Evolutionary conservation across 495 filamentous ascomycete species (phyloP).

Genomic region (Neurospora tetraspora): DNA sequence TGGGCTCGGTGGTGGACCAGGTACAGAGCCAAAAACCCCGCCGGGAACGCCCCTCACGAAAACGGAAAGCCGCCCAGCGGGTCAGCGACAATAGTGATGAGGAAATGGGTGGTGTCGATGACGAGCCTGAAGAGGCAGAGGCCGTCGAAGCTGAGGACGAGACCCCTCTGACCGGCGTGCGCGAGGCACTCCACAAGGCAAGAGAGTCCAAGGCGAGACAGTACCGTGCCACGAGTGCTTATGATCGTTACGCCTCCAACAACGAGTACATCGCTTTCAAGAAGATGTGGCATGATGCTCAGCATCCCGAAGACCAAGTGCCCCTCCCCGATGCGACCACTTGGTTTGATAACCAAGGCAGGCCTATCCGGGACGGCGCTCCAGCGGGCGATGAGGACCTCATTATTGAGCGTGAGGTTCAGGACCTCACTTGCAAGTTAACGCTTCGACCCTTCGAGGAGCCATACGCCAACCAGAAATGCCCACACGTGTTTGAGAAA

Average conservation of each 20-base stretch:
- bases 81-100: conserved; percentile 12
- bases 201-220: conserved; percentile 24
- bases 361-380: conserved; percentile 21
- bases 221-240: conserved; percentile 29
- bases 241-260: conserved; percentile 56
- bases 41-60: background rate
- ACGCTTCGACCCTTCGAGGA: conserved; percentile 63
- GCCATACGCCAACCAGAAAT: conserved; percentile 65
- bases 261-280: conserved; percentile 76
- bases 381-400: conserved; percentile 58
- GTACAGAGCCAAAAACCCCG: conserved; percentile 35
- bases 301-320: conserved; percentile 52
- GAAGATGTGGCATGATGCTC: conserved; percentile 64
- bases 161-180: conserved; percentile 15
- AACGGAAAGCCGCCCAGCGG: conserved; percentile 5
- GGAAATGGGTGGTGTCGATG: conserved; percentile 30
- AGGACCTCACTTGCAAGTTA: conserved; percentile 72
- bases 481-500: conserved; percentile 76
- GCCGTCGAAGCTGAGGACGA: conserved; percentile 12
- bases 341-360: conserved; percentile 57
- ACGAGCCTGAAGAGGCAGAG: conserved; percentile 23
- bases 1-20: conserved; percentile 35
- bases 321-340: conserved; percentile 57
- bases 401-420: conserved; percentile 55
- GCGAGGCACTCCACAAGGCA: conserved; percentile 26